Base-by-base conservation (phyloP, 2,329 filamentous ascomycete species). In the Hymenotorrendiella dingleyae region DNA sequence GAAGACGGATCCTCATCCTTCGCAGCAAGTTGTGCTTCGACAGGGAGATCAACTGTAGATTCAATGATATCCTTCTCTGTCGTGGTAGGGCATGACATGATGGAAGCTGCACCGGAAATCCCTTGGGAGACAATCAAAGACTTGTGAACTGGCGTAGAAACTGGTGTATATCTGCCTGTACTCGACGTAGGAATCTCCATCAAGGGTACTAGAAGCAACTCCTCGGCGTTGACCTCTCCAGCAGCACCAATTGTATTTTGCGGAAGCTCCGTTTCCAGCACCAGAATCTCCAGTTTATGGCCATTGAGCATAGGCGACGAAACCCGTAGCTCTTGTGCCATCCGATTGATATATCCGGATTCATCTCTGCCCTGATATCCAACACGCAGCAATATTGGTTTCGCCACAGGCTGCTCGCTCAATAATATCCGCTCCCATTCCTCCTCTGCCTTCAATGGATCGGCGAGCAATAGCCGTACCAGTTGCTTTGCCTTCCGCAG, bases 131-230 rank as follows among this genome's bases (percentile, higher is more conserved):
- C 74, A 8, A 96, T 56, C 12, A 96, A 65, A 1, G 83, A 79
- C 59, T 82, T 86, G 60, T 97, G 91, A 1, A 96, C 88, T 0
- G 91, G 90, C 33, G 87, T 88, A 6, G 80, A 78, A 30, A 93
- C 72, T 12, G 80, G 74, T 10, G 80, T 80, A 43, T 79, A 74
- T 47, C 79, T 72, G 7, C 81, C 80, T 12, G 76, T 78, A 47
- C 72, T 73, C 11, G 83, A 80, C 5, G 71, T 74, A 2, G 77
- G 78, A 30, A 86, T 84, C 16, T 86, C 80, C 24, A 94, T 74
- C 0, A 73, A 73, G 3, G 89, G 89, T 14, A 87, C 82, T n/a
- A 95, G 72, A 10, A 90, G 69, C 0, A 78, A 71, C 48, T 90
- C 83, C 76, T 72, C 4, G 78, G 67, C 8, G 63, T 11, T 54